phyloP scores from a whole-genome alignment of 1,284 basidiomycete species.

The Ganoderma meredithae region DNA sequence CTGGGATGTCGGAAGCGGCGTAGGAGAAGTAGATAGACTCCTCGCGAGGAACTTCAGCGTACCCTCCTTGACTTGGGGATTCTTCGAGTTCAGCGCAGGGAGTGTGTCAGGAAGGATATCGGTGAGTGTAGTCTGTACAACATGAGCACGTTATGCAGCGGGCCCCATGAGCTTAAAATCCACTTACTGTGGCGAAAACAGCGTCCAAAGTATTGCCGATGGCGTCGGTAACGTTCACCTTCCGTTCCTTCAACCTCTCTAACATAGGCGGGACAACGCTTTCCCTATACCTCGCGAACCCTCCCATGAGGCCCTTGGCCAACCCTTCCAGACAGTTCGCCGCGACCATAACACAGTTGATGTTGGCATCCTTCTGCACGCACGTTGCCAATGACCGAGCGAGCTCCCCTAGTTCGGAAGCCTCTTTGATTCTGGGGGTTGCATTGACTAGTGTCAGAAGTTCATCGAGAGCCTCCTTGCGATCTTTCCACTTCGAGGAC shows the following conservation, averaged over 20 bases:
- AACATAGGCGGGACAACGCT: conserved; percentile 82
- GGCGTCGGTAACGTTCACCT: conserved; percentile 89
- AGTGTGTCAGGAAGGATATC: conserved; percentile 90
- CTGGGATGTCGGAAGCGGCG: conserved; percentile 76
- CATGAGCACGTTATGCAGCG: conserved; percentile 28
- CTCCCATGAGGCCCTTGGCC: conserved; percentile 80
- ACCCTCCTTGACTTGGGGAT: conserved; percentile 96
- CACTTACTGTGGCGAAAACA: conserved; percentile 79
- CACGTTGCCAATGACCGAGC: conserved; percentile 81
- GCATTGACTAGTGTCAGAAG: conserved; percentile 77
- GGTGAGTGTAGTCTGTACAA: conserved; percentile 72
- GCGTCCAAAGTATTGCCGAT: conserved; percentile 92
- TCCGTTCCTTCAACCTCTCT: conserved; percentile 95
- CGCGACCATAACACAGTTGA: conserved; percentile 93
- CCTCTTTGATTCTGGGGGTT: conserved; percentile 83
- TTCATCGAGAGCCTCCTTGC: conserved; percentile 92
- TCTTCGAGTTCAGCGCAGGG: conserved; percentile 86
- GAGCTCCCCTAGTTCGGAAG: conserved; percentile 77
- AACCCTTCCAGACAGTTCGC: conserved; percentile 88
- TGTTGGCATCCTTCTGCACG: conserved; percentile 92
- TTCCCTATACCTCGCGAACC: conserved; percentile 83
- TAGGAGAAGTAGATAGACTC: conserved; percentile 75
- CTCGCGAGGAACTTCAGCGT: conserved; percentile 90
- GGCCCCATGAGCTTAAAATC: conserved; percentile 38
- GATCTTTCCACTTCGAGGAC: conserved; percentile 98